Conservation (phyloP, 2,329 filamentous ascomycete species). For the Xylaria sp. region DNA sequence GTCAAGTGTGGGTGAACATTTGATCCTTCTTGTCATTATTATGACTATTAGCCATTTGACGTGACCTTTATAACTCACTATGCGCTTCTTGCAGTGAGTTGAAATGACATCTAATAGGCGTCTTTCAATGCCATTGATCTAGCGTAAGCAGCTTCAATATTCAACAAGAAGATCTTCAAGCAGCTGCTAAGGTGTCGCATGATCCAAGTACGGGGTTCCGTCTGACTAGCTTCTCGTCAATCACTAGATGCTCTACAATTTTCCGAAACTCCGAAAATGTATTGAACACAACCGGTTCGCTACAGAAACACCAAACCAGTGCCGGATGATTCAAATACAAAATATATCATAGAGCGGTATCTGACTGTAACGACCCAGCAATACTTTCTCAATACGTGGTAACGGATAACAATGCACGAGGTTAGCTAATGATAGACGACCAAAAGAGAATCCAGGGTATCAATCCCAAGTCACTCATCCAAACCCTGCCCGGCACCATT, state of each 20-base stretch:
- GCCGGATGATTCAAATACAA: background rate
- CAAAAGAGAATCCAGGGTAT: conserved; percentile 42
- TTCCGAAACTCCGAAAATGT: no score
- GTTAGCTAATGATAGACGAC: conserved; percentile 37
- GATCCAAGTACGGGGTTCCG: no score
- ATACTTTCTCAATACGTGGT: background rate
- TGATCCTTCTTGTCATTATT: background rate
- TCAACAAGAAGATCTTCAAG: no score
- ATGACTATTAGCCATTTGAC: background rate
- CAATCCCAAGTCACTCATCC: conserved; percentile 39
- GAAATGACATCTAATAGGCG: background rate
- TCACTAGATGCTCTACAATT: no score
- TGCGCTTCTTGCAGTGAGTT: background rate
- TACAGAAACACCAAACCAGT: no score
- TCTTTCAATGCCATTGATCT: no score
- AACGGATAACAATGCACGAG: conserved; percentile 32
- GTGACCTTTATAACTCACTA: no score
- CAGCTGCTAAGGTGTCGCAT: no score
- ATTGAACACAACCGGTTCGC: background rate
- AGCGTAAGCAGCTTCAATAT: background rate
- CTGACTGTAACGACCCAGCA: conserved; percentile 1
- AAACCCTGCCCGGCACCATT: conserved; percentile 19
- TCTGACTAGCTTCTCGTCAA: no score
- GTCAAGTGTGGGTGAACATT: no score
- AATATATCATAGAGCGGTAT: background rate